Evolutionary conservation across 768 basidiomycete species (phyloP), one percentile per base, ranked within the genome.

Genomic region (Psilocybe cyanescens): DNA sequence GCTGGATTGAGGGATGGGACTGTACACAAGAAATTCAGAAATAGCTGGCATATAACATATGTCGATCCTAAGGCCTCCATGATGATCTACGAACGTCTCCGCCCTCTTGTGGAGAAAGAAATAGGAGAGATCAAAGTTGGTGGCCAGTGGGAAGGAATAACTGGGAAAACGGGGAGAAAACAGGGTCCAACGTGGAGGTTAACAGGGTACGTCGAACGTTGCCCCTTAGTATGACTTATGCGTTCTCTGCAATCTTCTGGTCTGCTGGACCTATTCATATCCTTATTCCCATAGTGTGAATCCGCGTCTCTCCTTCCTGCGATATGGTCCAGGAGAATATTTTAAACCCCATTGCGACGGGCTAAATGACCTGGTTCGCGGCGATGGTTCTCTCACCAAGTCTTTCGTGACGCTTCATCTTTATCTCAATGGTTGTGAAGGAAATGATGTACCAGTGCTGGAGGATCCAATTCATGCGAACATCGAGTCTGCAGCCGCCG

Each of bases 381-480:
- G 62, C 11, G 68, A 72, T n/a, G 69, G 70, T 8, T 35, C 62
- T 8, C 41, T 57, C 1, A 70, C 70, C 37, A 77, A 78, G 57
- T 76, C 78, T 2, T 77, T 77, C 63, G 76, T 78, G n/a, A 82
- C 80, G 0, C 60, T 81, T 31, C 79, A 80, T 48, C 48, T 81
- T 14, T 81, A 81, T 61, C 72, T 81, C 12, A 80, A 78, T 46
- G 78, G 73, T 41, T 59, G 65, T 19, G 70, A 72, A 16, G 59
- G 58, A 41, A 49, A 35, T 24, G 52, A 55, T 48, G 6, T 49
- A 3, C 5, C 35, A 14, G 8, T 49, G 2, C 5, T 29, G 8
- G 8, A 29, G 28, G n/a, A 24, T 12, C 49, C 14, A 4, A 65
- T 59, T 47, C 57, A 61, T 2, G 41, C 48, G 11, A 41, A 58